Evolutionary conservation across 768 basidiomycete genomes (phyloP), one percentile per base, ranked within the genome.

Genomic region (Mycena leptocephala): DNA sequence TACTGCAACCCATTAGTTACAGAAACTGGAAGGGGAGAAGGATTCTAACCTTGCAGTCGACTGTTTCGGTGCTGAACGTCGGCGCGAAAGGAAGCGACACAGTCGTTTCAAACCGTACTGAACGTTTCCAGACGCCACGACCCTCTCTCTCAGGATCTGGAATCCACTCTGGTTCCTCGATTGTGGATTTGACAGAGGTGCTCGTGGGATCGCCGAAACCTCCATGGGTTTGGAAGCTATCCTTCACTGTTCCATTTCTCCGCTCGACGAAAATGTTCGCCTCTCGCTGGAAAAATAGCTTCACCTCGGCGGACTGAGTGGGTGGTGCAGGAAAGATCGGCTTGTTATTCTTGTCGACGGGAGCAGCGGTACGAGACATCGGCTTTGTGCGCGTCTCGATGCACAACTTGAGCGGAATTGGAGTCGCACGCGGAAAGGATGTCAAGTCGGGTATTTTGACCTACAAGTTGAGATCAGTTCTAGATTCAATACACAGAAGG

Each of bases 311-410:
- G 5, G 73, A 55, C 20, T 72, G 32, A 8, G 51, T 69, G 26
- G 77, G 77, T 24, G 77, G 77, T 7, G 74, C 73, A 11, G 77
- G 77, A 62, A 78, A 78, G 6, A 78, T 26, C 6, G 73, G 65
- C 28, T 64, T 75, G 10, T 39, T 16, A 28, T 28, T 22, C 35
- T 78, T 78, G 51, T 78, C 77, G 32, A 56, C 58, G 8, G 73
- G 73, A 0, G 30, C 9, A 16, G 43, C 65, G n/a, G 77, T 63
- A 35, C 70, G 73, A n/a, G 37, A 24, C 66, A 78, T 72, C 1
- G 70, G 20, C 43, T 78, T 78, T 9, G 77, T 78, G 30, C 74
- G 64, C 41, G 73, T 78, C 51, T 72, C 70, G 24, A 78, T 37
- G 22, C 24, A 30, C 26, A 78, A 32, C 20, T 33, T 37, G 20